Percentiles rank a stretch among this genome's conserved stretches.
Evolutionary conservation across 2,329 filamentous ascomycete genomes (phyloP).

Genomic region (Rhynchosporium graminicola): DNA sequence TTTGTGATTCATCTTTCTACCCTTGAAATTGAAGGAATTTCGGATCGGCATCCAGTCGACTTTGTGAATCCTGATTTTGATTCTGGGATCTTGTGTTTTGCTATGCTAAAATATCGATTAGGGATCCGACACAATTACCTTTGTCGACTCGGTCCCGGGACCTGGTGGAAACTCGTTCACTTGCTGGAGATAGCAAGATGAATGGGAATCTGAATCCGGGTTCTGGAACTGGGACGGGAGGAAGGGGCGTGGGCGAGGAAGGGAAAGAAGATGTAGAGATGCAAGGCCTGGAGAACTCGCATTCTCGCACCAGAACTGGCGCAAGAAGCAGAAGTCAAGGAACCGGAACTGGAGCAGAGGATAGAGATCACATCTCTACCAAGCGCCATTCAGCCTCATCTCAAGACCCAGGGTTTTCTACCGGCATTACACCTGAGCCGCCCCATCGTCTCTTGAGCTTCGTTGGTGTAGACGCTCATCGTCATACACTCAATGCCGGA

Average conservation of each 20-base stretch:
- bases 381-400: constrained; percentile 7
- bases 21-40: no score
- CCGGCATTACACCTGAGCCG: background rate
- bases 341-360: background rate
- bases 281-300: background rate
- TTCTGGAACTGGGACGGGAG: background rate
- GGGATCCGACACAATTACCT: constrained; percentile 18
- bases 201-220: background rate
- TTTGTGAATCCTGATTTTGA: no score
- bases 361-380: constrained; percentile 22
- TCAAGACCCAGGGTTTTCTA: background rate
- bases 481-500: background rate
- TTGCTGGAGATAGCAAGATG: background rate
- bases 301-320: background rate
- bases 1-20: no score
- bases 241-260: background rate
- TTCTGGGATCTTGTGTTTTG: no score
- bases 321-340: background rate
- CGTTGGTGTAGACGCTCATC: constrained; percentile 25
- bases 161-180: background rate
- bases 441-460: constrained; percentile 28
- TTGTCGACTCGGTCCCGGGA: background rate
- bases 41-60: no score
- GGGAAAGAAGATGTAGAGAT: background rate
- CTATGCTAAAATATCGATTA: no score